Evolutionary conservation across 164 flowering plant genomes (phyloP).

Genomic region (Umbellularia californica): DNA sequence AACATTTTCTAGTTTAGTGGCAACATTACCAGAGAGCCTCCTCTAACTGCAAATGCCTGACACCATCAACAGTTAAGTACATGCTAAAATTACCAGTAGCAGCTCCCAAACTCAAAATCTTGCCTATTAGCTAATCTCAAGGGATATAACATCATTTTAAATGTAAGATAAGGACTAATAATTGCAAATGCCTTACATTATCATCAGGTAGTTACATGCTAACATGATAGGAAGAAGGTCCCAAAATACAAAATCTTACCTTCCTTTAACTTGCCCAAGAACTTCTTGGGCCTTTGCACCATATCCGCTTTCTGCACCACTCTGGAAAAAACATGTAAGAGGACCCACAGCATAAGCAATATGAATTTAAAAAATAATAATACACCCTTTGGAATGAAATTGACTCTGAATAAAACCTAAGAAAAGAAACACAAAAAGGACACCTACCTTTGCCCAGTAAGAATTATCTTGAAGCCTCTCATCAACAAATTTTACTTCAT

Average conservation of each 20-base stretch:
- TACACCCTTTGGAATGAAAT: not conserved
- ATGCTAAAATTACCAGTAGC: too few species aligned
- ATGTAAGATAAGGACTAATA: too few species aligned
- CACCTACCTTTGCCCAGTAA: constrained; percentile 95
- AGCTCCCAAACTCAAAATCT: too few species aligned
- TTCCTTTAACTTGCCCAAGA: constrained; percentile 92
- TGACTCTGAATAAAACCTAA: not conserved
- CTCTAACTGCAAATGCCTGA: too few species aligned
- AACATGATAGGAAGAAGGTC: too few species aligned
- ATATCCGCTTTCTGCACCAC: constrained; percentile 91
- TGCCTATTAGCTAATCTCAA: too few species aligned
- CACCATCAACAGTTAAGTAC: too few species aligned
- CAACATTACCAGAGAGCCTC: too few species aligned
- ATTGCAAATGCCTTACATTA: too few species aligned
- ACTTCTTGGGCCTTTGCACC: constrained; percentile 98
- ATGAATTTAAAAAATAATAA: not conserved
- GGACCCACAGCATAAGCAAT: not conserved
- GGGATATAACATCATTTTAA: too few species aligned
- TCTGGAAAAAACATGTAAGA: constrained; percentile 32
- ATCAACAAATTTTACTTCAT: constrained; percentile 65
- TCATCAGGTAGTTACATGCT: too few species aligned
- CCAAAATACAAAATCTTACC: constrained; percentile 28
- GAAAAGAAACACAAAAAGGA: not conserved
- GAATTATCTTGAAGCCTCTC: constrained; percentile 89
- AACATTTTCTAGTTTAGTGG: too few species aligned